Evolutionary conservation across 257 asterid genomes (phyloP), one percentile per base, ranked within the genome.

Genomic region (Hygrophila difformis): DNA sequence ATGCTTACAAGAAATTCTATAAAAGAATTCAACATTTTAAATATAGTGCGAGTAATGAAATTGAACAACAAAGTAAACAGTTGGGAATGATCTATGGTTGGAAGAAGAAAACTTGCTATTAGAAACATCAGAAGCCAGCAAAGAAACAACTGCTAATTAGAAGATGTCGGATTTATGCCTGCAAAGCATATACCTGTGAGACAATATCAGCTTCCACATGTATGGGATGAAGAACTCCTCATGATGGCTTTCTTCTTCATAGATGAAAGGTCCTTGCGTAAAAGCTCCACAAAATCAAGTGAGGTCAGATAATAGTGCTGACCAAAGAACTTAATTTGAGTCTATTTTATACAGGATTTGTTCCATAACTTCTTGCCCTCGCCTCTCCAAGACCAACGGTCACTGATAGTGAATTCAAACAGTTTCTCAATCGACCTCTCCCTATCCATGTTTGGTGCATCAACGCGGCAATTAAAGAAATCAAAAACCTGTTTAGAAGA

Each of bases 391-490:
- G 87, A 79, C 64, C 93, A 68, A 56, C 94, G 78, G 61, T 82
- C 79, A 51, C 61, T 76, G 23, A 77, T 53, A 51, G 84, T 84
- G 62, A 88, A 71, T 68, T 84, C 73, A 53, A 88, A 91, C 51
- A 78, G 91, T 69, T 84, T 88, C 75, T 88, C 97, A 39, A 88
- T 95, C 8, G 96, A 88, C 96, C 94, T 81, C 51, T 84, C 94
- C 31, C 87, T 85, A 5, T 81, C 95, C 64, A 37, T 55, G 44
- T 75, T 60, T 17, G 77, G 89, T 19, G 87, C 77, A 81, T 85
- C 93, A 61, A 88, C 75, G 20, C 82, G 93, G 63, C 78, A 67
- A 38, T 88, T 88, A 63, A 88, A 88, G 77, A 84, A 88, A 72
- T 85, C 93, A 57, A 88, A 66, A 53, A 88, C 94, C 97, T 82